These are phyloP conservation scores for Cercospora janseana DNA, from an alignment of 2,329 filamentous ascomycete species.

Conservation along the genomic window DNA sequence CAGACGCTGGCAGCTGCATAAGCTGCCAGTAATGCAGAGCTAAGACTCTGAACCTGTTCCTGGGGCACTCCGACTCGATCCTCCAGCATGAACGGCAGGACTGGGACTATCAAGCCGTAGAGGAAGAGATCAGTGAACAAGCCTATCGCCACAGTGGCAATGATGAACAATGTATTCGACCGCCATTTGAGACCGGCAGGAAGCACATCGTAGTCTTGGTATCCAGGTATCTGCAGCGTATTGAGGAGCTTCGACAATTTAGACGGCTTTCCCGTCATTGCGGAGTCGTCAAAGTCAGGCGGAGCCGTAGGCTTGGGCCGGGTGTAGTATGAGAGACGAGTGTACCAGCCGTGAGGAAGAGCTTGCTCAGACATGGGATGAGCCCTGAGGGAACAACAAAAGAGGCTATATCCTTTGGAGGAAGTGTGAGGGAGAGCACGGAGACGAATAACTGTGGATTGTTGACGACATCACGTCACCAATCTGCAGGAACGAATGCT, in stretches of 20 bases:
- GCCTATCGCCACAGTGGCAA: slow-evolving; percentile 55
- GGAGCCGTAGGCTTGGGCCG: background rate
- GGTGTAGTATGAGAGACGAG: slow-evolving; percentile 17
- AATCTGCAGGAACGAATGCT: slow-evolving; percentile 21
- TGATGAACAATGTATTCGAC: slow-evolving; percentile 59
- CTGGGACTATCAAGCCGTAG: slow-evolving; percentile 59
- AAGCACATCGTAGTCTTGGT: slow-evolving; percentile 35
- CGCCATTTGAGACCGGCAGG: slow-evolving; percentile 51
- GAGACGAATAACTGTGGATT: background rate
- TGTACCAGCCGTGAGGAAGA: slow-evolving; percentile 13
- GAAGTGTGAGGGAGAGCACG: background rate
- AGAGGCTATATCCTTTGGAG: background rate
- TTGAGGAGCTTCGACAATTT: slow-evolving; percentile 29
- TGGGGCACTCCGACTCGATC: slow-evolving; percentile 51
- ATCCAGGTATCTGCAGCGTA: slow-evolving; percentile 36
- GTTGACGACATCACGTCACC: slow-evolving; percentile 15
- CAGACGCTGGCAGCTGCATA: slow-evolving; percentile 56
- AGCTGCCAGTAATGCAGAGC: slow-evolving; percentile 54
- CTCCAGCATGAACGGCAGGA: slow-evolving; percentile 57
- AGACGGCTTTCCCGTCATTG: slow-evolving; percentile 3
- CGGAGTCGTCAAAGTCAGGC: background rate
- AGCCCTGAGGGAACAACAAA: background rate
- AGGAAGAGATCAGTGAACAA: slow-evolving; percentile 61
- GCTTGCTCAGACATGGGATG: slow-evolving; percentile 9
- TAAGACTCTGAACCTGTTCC: slow-evolving; percentile 51